phyloP scores from a whole-genome alignment of 2,329 filamentous ascomycete genomes.

The Fusarium dlaminii region DNA sequence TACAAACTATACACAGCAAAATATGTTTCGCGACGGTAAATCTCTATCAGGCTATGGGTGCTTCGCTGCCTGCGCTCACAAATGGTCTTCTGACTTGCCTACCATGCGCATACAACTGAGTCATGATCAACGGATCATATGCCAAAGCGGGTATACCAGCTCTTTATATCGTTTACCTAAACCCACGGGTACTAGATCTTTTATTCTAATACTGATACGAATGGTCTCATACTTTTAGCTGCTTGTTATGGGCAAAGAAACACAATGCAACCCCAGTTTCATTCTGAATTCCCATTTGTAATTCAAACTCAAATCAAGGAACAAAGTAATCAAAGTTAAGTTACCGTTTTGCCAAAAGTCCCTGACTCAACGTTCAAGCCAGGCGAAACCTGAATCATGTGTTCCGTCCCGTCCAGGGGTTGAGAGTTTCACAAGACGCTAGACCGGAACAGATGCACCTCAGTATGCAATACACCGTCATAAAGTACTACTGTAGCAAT shows the following conservation, averaged over 20 bases:
- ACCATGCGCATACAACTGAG: background rate
- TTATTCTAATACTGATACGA: background rate
- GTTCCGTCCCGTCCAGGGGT: background rate
- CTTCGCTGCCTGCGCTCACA: background rate
- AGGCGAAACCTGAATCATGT: constrained; percentile 2
- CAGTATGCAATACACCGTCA: background rate
- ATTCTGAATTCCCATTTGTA: background rate
- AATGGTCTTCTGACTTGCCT: background rate
- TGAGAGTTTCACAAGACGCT: constrained; percentile 2
- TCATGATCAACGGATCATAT: background rate
- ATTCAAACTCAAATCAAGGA: background rate
- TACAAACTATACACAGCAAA: background rate
- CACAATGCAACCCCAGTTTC: background rate
- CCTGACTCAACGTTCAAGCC: constrained; percentile 3
- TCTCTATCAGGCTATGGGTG: background rate
- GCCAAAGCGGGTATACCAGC: background rate
- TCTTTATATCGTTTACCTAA: background rate
- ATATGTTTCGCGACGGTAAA: background rate
- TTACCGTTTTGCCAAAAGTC: background rate
- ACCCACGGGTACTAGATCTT: too few relatives aligned
- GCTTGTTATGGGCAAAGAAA: background rate
- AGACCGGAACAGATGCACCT: background rate
- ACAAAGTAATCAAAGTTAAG: background rate
- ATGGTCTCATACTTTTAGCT: background rate
- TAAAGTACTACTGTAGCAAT: background rate